Base-by-base conservation (phyloP, 2,329 filamentous ascomycete genomes). In the Sporothrix euskadiensis region DNA sequence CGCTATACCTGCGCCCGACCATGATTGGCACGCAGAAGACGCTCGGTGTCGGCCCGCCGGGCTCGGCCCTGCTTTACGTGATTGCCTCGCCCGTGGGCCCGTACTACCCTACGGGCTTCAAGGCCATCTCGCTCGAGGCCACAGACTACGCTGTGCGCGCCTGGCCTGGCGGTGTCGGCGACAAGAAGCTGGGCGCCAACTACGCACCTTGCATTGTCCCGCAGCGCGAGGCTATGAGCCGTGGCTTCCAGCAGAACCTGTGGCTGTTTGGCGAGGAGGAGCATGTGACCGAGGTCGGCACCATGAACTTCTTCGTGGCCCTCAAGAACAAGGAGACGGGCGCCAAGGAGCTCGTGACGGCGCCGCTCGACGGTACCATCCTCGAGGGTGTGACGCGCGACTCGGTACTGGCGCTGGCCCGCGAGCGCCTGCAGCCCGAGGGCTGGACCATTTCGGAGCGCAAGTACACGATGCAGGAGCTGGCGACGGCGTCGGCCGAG, bases 171-270 rank as follows among this genome's bases (percentile, higher is more conserved):
- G 96, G 96, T 81, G 95, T 98, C 44, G 96, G 96, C 78, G 94
- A 98, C 86, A 97, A 96, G 89, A 99, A 99, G 86, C 90, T 99
- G 47, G 96, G 96, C 75, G 96, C 95, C 80, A 99, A 99, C 88
- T 99, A 99, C 82, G 96, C 96, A n/a, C 96, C 96, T 6, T 98
- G 96, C 85, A 95, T 99, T 79, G 86, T 98, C n/a, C 96, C 96
- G 22, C 96, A 99, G 84, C 89, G 96, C 79, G 89, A 97, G 83
- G 96, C 96, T 57, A 94, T 94, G 63, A 92, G 90, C 82, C 90
- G 94, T 73, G 96, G 96, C 30, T 97, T 94, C 88, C 95, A 98
- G 84, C 96, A 99, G 86, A 99, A 98, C 83, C 87, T 99, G 71
- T 99, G 96, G 96, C 85, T 99, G 44, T 99, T 98, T 80, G 94